A percentile compares a stretch with the other conserved stretches of the same genome.
Conservation (phyloP, 306 rosid genomes). For the Acmispon strigosus region DNA sequence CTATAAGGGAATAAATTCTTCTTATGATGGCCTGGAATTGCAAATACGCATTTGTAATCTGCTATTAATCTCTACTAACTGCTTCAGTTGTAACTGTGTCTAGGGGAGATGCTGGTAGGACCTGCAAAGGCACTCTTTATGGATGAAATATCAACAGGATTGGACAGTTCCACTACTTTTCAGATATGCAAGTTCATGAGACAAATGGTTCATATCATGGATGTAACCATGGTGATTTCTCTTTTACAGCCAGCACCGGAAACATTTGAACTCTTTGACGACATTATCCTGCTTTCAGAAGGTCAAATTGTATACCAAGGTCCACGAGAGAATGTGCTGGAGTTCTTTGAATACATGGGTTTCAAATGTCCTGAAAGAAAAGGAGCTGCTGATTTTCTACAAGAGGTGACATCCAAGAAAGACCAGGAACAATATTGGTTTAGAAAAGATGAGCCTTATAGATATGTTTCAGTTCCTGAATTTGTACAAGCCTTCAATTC, state of each 20-base stretch:
- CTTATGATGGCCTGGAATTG: too few relatives aligned
- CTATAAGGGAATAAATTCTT: not conserved
- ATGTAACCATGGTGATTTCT: constrained; percentile 64
- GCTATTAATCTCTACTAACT: constrained; percentile 27
- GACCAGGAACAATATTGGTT: constrained; percentile 89
- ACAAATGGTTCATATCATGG: constrained; percentile 84
- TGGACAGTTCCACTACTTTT: constrained; percentile 87
- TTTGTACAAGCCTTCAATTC: constrained; percentile 35
- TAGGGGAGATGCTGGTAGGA: constrained; percentile 91
- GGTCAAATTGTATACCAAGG: constrained; percentile 83
- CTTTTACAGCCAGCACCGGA: constrained; percentile 59
- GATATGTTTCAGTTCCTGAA: constrained; percentile 50
- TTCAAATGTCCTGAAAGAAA: constrained; percentile 77
- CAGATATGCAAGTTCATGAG: constrained; percentile 75
- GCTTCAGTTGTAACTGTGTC: constrained; percentile 20
- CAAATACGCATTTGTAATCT: not conserved
- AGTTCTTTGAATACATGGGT: constrained; percentile 52
- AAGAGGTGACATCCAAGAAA: constrained; percentile 77
- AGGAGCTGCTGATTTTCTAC: constrained; percentile 81
- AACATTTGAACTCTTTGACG: constrained; percentile 53
- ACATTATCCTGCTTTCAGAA: constrained; percentile 58
- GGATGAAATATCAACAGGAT: constrained; percentile 93
- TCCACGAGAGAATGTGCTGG: constrained; percentile 45
- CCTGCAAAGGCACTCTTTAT: constrained; percentile 75
- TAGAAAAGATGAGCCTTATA: constrained; percentile 37